Conservation (phyloP, 2,329 filamentous ascomycete genomes). For the Zasmidium angulare region DNA sequence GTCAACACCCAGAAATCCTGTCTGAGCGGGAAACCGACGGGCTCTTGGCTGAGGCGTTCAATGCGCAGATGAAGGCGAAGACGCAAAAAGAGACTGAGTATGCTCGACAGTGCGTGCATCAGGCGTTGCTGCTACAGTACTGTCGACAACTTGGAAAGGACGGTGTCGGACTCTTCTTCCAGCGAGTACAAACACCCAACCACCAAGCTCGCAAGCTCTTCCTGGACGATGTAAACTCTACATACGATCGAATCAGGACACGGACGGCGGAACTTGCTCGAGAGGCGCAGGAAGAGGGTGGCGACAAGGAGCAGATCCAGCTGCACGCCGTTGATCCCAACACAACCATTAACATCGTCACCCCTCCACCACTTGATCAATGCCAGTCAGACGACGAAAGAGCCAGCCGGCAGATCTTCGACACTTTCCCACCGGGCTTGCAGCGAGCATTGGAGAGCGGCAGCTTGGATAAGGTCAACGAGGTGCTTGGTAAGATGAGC, state of each 20-base stretch:
- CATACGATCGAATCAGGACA: conserved; percentile 76
- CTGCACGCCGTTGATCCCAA: conserved; percentile 87
- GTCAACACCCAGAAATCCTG: conserved; percentile 74
- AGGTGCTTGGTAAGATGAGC: conserved; percentile 83
- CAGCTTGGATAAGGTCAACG: conserved; percentile 84
- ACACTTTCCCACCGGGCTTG: conserved; percentile 78
- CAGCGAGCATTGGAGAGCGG: conserved; percentile 81
- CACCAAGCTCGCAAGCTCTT: conserved; percentile 92
- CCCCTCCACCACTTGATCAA: conserved; percentile 73
- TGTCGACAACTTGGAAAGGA: conserved; percentile 86
- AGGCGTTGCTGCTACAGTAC: conserved; percentile 89
- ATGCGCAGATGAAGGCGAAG: conserved; percentile 74
- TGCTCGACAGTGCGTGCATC: conserved; percentile 85
- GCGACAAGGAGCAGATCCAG: conserved; percentile 92
- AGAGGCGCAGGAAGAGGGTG: conserved; percentile 55
- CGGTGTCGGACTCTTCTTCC: conserved; percentile 91
- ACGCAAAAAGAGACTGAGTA: conserved; percentile 52
- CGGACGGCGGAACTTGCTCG: conserved; percentile 72
- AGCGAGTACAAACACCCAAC: conserved; percentile 82
- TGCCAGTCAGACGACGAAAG: conserved; percentile 62
- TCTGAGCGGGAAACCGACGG: conserved; percentile 87
- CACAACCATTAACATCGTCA: conserved; percentile 87
- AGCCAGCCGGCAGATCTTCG: conserved; percentile 72
- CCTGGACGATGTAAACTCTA: conserved; percentile 86
- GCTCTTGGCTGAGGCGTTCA: conserved; percentile 86